These are phyloP conservation scores for Begonia peltatifolia DNA, from an alignment of 306 rosid species.

Conservation along the genomic window DNA sequence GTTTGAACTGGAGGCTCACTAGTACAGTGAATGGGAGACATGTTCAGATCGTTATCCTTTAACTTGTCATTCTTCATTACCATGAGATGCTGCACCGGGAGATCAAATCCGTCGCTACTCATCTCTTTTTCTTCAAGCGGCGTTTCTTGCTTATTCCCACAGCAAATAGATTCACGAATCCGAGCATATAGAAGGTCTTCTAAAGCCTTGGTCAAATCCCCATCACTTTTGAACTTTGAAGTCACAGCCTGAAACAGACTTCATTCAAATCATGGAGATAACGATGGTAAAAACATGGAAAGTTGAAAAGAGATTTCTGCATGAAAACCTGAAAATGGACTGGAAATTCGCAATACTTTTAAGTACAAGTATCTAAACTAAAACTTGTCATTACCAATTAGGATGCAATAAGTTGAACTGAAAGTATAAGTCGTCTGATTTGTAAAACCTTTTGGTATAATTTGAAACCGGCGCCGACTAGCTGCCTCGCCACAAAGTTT, in stretches of 20 bases:
- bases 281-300: background rate
- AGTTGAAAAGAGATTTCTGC: too few species aligned
- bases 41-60: conserved; percentile 16
- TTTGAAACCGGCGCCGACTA: conserved; percentile 76
- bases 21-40: conserved; percentile 11
- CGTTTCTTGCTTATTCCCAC: conserved; percentile 13
- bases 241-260: conserved; percentile 46
- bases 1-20: conserved; percentile 10
- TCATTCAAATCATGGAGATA: conserved; percentile 1
- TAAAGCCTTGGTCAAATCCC: conserved; percentile 48
- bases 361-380: too few species aligned
- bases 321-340: too few species aligned
- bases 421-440: background rate
- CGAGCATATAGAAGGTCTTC: conserved; percentile 40
- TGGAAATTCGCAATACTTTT: too few species aligned
- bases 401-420: too few species aligned
- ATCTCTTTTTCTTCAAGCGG: conserved; percentile 15
- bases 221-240: conserved; percentile 34
- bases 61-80: conserved; percentile 14
- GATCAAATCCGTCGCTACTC: conserved; percentile 12
- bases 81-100: conserved; percentile 14
- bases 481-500: conserved; percentile 87
- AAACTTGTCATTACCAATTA: too few species aligned
- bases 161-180: conserved; percentile 37
- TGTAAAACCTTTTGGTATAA: conserved; percentile 72